Percentiles rank a stretch among this genome's conserved stretches.
phyloP scores from a whole-genome alignment of 2,329 filamentous ascomycete genomes.

The Sporothrix sp. region DNA sequence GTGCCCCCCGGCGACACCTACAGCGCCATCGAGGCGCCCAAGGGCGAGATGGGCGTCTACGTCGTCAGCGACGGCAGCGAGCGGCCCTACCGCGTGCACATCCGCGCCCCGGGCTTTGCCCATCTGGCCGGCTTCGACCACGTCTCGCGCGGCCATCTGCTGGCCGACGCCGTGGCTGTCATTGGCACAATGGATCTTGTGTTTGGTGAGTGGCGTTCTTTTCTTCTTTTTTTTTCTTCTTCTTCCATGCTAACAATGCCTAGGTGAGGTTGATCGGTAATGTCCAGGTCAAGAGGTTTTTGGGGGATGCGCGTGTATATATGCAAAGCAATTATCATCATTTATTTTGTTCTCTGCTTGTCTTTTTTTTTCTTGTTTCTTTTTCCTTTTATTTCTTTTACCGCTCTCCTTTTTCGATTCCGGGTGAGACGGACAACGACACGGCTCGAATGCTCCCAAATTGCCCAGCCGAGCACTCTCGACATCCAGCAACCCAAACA shows the following conservation, averaged over 20 bases:
- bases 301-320: conserved; percentile 10
- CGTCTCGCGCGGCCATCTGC: conserved; percentile 78
- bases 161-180: conserved; percentile 93
- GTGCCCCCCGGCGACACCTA: conserved; percentile 98
- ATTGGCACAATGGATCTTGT: conserved; percentile 86
- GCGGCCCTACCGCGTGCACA: conserved; percentile 94
- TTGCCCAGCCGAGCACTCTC: no score
- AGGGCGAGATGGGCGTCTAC: conserved; percentile 98
- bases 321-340: conserved; percentile 9
- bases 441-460: no score
- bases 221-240: neutral
- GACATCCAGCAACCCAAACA: no score
- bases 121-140: conserved; percentile 94
- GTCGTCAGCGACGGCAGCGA: conserved; percentile 93
- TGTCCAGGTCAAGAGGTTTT: conserved; percentile 16
- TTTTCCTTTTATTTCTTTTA: neutral
- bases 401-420: neutral
- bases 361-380: neutral
- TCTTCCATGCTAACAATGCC: conserved; percentile 25
- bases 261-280: conserved; percentile 54
- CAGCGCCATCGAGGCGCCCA: conserved; percentile 96
- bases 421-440: neutral
- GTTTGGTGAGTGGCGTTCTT: conserved; percentile 59
- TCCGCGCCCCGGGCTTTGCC: conserved; percentile 91
- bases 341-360: neutral